Conservation (phyloP, 176 grass and related monocot genomes). For the Calamus simplicifolius region DNA sequence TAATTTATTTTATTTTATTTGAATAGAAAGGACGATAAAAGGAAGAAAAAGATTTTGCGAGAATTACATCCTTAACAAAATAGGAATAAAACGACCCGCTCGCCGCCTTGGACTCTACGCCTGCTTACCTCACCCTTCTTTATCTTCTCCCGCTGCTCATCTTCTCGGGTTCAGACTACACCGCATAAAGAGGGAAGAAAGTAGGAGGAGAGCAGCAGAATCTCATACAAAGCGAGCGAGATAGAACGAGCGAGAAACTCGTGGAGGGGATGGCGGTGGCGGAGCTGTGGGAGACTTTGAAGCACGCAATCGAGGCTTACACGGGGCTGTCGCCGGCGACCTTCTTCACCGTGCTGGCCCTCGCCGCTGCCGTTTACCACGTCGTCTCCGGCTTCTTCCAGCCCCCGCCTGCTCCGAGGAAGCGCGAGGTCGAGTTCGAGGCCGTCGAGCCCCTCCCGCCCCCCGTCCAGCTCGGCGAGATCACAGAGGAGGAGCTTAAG, state of each 20-base stretch:
- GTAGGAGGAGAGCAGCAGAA: no score
- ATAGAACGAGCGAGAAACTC: neutral
- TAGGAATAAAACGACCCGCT: no score
- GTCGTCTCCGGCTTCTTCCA: conserved; percentile 12
- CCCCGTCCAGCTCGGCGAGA: conserved; percentile 45
- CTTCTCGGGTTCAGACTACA: no score
- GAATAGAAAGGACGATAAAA: no score
- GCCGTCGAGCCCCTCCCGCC: conserved; percentile 24
- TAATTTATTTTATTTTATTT: no score
- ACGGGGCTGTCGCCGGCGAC: conserved; percentile 37
- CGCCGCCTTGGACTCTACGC: no score
- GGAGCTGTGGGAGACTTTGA: conserved; percentile 27
- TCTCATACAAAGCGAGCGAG: neutral
- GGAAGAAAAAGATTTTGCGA: no score
- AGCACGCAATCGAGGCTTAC: conserved; percentile 22
- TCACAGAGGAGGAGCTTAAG: conserved; percentile 46
- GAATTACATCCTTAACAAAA: no score
- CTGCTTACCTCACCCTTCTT: no score
- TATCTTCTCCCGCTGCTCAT: no score
- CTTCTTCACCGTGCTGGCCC: conserved; percentile 37
- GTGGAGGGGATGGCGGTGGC: conserved; percentile 1
- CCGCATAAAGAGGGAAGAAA: no score
- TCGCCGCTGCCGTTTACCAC: conserved; percentile 30
- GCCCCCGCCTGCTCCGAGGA: neutral
- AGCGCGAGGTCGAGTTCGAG: conserved; percentile 8